These are phyloP conservation scores for Hyaloscypha bicolor DNA, from an alignment of 495 filamentous ascomycete genomes.

Conservation along the genomic window DNA sequence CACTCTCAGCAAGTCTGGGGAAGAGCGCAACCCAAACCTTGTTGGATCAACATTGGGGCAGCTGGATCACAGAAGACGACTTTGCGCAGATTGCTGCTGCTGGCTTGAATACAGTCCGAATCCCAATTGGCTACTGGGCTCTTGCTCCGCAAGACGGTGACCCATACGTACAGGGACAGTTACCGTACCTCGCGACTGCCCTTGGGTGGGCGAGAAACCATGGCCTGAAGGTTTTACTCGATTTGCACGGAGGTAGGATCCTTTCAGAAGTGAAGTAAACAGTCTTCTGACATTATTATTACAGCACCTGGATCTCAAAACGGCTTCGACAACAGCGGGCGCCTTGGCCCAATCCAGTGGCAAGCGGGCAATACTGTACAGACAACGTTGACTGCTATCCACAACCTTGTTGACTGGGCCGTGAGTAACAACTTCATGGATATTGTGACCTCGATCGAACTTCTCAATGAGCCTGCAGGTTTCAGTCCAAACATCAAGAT, in stretches of 20 bases:
- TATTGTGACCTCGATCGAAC: constrained; percentile 69
- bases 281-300: constrained; percentile 11
- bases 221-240: constrained; percentile 69
- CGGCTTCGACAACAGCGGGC: constrained; percentile 78
- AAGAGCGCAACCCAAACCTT: constrained; percentile 47
- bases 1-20: constrained; percentile 54
- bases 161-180: constrained; percentile 74
- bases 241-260: constrained; percentile 66
- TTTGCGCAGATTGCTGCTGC: constrained; percentile 64
- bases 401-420: constrained; percentile 62
- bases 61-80: constrained; percentile 68
- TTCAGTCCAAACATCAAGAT: constrained; percentile 49
- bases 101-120: constrained; percentile 76
- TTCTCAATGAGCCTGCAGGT: constrained; percentile 69
- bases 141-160: constrained; percentile 59
- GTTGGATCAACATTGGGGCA: constrained; percentile 59
- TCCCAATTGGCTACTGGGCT: constrained; percentile 82
- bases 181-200: constrained; percentile 65
- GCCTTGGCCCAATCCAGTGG: constrained; percentile 67
- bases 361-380: constrained; percentile 56
- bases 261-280: not conserved
- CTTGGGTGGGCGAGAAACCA: constrained; percentile 66
- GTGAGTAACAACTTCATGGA: constrained; percentile 51
- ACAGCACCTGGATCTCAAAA: constrained; percentile 77
- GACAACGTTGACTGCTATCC: constrained; percentile 59